Base-by-base conservation (phyloP, 495 filamentous ascomycete species). In the Talaromyces adpressus region DNA sequence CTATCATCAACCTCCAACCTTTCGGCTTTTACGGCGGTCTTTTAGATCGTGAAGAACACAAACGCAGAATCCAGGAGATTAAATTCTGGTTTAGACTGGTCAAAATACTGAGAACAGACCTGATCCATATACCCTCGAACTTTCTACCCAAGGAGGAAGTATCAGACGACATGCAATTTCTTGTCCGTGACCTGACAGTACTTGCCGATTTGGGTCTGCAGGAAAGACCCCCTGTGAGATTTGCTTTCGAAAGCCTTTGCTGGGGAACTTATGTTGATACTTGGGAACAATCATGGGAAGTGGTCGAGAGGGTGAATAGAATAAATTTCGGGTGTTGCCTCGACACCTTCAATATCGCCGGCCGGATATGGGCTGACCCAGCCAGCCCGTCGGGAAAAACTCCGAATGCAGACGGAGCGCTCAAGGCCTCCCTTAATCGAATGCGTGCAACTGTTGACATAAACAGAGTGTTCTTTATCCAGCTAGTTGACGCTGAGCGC, bases 331-430 rank as follows among this genome's bases (percentile, higher is more conserved):
- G 90, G 5, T 75, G 91, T 59, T 92, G 89, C 72, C 79, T 93
- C 16, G 90, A 94, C 74, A 90, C 88, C 0, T 94, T 90, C 73
- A 91, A 94, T 74, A 89, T 92, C 52, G 87, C 87, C 0, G 90
- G 84, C 2, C 78, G 87, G 39, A 83, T 91, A 29, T 94, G 86
- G 66, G 90, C 87, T 1, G 89, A 94, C 65, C 89, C 88, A 0
- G 74, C 85, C 0, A 67, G 74, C 1, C 66, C 77, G 4, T 70
- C 77, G 0, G 88, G 90, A 2, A 87, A 89, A 64, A 75, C 76
- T 23, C 72, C 88, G 22, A 84, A 78, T 0, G 70, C 77, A 14
- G 79, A 88, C 65, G 87, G 86, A 3, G 85, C 87, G 1, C 75
- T 91, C n/a, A 72, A 74, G 20, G 77, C 75, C 7, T 89, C 86